Conservation (phyloP, 2,329 filamentous ascomycete species). For the Cladobotryum protrusum region DNA sequence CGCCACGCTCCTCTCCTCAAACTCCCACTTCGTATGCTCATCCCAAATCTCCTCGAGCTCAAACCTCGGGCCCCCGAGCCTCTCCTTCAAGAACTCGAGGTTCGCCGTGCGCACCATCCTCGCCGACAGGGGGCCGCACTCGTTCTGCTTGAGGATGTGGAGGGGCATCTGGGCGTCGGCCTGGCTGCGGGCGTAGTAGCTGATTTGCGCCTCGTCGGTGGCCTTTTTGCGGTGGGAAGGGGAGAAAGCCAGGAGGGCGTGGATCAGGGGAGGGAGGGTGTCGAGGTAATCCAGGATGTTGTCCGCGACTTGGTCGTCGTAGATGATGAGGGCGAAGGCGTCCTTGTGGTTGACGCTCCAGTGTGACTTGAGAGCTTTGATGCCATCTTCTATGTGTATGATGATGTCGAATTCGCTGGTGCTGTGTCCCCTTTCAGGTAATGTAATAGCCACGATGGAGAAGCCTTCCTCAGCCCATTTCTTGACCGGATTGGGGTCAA, state of each 20-base stretch:
- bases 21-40: slow-evolving; percentile 66
- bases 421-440: background rate
- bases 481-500: slow-evolving; percentile 21
- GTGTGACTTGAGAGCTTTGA: background rate
- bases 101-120: slow-evolving; percentile 59
- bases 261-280: too few species aligned
- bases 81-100: slow-evolving; percentile 58
- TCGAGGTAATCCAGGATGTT: too few species aligned
- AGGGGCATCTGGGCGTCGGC: too few species aligned
- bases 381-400: slow-evolving; percentile 1
- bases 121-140: slow-evolving; percentile 47
- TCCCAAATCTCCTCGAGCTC: slow-evolving; percentile 74
- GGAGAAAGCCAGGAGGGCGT: too few species aligned
- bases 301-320: too few species aligned
- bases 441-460: slow-evolving; percentile 20
- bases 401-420: background rate
- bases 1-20: slow-evolving; percentile 58
- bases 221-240: too few species aligned
- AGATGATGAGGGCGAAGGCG: too few species aligned
- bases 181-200: too few species aligned
- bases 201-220: too few species aligned
- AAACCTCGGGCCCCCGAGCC: slow-evolving; percentile 58
- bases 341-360: background rate
- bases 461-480: slow-evolving; percentile 35
- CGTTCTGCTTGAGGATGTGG: too few species aligned